Conservation (phyloP, 169 alveolate species). For the Perkinsus olseni region DNA sequence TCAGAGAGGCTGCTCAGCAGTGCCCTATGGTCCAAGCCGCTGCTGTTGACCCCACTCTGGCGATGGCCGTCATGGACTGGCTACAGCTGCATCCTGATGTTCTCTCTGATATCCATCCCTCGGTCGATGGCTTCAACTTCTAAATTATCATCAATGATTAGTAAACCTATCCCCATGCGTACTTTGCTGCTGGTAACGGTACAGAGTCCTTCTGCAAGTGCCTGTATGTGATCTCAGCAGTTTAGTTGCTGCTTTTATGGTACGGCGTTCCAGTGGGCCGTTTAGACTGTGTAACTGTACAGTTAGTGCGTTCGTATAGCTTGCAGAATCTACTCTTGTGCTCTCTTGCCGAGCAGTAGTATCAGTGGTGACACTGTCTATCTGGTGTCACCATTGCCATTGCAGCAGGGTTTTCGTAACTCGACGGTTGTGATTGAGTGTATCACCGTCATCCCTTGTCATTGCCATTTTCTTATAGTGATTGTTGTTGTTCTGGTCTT, state of each 20-base stretch:
- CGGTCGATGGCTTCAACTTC: background rate
- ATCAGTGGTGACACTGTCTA: too few species aligned
- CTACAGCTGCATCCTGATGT: background rate
- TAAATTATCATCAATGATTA: background rate
- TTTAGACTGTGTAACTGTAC: background rate
- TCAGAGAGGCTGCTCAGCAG: background rate
- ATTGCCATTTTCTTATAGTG: background rate
- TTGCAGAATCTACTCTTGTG: too few species aligned
- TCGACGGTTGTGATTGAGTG: too few species aligned
- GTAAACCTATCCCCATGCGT: background rate
- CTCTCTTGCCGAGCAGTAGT: background rate
- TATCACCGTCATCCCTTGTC: background rate
- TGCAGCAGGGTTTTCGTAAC: too few species aligned
- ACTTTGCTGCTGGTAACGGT: background rate
- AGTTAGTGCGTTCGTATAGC: background rate
- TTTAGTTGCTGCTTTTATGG: background rate
- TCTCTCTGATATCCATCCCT: background rate
- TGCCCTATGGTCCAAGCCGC: conserved; percentile 1
- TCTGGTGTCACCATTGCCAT: too few species aligned
- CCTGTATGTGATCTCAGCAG: background rate
- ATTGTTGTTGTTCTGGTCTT: too few species aligned
- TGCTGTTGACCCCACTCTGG: background rate
- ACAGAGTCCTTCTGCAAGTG: background rate
- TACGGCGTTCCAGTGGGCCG: background rate
- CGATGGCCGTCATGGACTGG: background rate